These are phyloP conservation scores for Apostasia ramifera DNA, from an alignment of 106 monocot genomes.

Conservation along the genomic window DNA sequence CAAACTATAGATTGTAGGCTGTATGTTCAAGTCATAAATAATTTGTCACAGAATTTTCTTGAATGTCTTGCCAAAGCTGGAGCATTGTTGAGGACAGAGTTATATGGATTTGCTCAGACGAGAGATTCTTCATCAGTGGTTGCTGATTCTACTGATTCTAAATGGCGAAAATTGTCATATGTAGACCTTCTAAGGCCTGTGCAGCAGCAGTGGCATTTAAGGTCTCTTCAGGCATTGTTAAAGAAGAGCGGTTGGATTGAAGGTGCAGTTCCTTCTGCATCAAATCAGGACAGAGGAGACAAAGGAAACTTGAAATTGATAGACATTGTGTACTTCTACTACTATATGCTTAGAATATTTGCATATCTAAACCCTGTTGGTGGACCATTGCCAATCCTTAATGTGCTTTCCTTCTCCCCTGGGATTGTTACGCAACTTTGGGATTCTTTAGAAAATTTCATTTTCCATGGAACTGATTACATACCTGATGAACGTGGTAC, in stretches of 20 bases:
- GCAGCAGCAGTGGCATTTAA: constrained; percentile 87
- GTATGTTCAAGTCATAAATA: constrained; percentile 56
- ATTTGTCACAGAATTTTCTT: constrained; percentile 55
- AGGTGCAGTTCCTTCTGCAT: constrained; percentile 5
- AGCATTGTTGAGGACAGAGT: constrained; percentile 7
- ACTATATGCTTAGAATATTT: constrained; percentile 68
- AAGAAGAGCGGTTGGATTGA: constrained; percentile 13
- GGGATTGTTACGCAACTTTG: constrained; percentile 67
- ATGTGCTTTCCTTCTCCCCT: constrained; percentile 84
- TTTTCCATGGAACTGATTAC: constrained; percentile 26
- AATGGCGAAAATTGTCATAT: constrained; percentile 21
- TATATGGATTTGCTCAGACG: constrained; percentile 6
- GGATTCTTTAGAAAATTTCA: constrained; percentile 48
- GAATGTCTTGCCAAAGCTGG: constrained; percentile 32
- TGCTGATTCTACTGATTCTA: constrained; percentile 5
- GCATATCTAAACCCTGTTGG: constrained; percentile 44
- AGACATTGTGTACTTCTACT: constrained; percentile 57
- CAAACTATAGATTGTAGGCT: constrained; percentile 43
- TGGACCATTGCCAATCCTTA: constrained; percentile 72
- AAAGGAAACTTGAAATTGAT: constrained; percentile 26
- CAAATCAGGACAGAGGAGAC: constrained; percentile 6
- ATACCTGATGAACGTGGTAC: constrained; percentile 7
- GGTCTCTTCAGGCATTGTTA: constrained; percentile 41
- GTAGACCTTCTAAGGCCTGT: constrained; percentile 60
- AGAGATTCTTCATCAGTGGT: constrained; percentile 11